Percentiles rank a stretch among this genome's conserved stretches.
These are phyloP conservation scores for Elsinoe arachidis DNA, from an alignment of 2,329 filamentous ascomycete genomes.

Conservation along the genomic window DNA sequence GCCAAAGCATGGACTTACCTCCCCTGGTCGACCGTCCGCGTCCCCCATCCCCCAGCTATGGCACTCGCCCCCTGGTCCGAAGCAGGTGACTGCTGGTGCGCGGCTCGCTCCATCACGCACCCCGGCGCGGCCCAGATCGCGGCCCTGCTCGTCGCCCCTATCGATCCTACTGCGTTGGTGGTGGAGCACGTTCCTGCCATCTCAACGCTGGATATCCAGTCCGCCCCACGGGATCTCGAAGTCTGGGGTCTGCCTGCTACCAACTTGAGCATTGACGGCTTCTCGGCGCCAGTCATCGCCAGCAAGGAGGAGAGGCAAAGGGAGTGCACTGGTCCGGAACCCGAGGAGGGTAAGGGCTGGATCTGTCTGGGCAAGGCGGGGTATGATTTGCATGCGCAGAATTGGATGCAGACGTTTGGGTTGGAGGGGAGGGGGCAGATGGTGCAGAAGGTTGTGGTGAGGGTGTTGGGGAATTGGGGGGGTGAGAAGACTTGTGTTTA, in stretches of 20 bases:
- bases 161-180: slow-evolving; percentile 34
- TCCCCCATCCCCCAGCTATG: slow-evolving; percentile 36
- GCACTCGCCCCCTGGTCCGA: slow-evolving; percentile 67
- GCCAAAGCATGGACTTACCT: slow-evolving; percentile 16
- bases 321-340: slow-evolving; percentile 17
- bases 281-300: slow-evolving; percentile 4
- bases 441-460: slow-evolving; percentile 30
- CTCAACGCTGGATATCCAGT: slow-evolving; percentile 31
- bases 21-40: slow-evolving; percentile 18
- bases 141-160: slow-evolving; percentile 37
- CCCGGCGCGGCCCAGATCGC: slow-evolving; percentile 55
- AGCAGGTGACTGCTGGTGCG: slow-evolving; percentile 82
- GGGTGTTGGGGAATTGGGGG: slow-evolving; percentile 38
- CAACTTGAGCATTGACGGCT: slow-evolving; percentile 7
- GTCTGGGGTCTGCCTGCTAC: slow-evolving; percentile 33
- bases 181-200: slow-evolving; percentile 38
- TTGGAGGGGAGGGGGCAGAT: slow-evolving; percentile 25
- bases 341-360: slow-evolving; percentile 19
- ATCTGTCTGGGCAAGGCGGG: slow-evolving; percentile 33
- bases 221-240: slow-evolving; percentile 37
- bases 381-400: slow-evolving; percentile 34
- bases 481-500: slow-evolving; percentile 39
- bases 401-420: slow-evolving; percentile 35
- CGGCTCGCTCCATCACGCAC: slow-evolving; percentile 37
- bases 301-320: slow-evolving; percentile 15